These are phyloP conservation scores for Blastobotrys persicus DNA, from an alignment of 1,139 yeast species.

Conservation along the genomic window DNA sequence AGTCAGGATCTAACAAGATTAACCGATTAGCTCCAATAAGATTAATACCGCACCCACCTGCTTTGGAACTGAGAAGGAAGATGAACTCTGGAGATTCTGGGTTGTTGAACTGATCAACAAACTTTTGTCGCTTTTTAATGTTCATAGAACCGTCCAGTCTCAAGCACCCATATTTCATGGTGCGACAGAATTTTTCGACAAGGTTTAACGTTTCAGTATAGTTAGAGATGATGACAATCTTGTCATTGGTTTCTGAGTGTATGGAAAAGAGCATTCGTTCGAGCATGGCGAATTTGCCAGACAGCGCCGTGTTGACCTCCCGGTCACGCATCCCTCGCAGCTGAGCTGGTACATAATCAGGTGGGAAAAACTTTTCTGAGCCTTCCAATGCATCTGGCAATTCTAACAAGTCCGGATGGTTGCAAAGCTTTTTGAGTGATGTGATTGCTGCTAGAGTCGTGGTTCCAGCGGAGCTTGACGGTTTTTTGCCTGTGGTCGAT, in stretches of 20 bases:
- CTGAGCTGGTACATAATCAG: conserved; percentile 55
- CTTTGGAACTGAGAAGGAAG: conserved; percentile 86
- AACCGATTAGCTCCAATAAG: conserved; percentile 93
- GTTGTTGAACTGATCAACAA: conserved; percentile 87
- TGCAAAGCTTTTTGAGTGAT: conserved; percentile 80
- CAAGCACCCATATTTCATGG: conserved; percentile 69
- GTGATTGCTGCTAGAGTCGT: conserved; percentile 85
- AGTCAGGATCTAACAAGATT: conserved; percentile 89
- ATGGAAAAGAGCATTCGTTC: conserved; percentile 76
- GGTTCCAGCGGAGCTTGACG: conserved; percentile 45
- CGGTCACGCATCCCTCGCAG: conserved; percentile 54
- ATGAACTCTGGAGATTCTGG: conserved; percentile 88
- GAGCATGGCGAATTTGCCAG: conserved; percentile 56
- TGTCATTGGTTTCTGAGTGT: conserved; percentile 79
- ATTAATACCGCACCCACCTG: conserved; percentile 99
- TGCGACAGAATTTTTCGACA: conserved; percentile 81
- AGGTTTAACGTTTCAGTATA: conserved; percentile 92
- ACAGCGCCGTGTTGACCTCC: conserved; percentile 59
- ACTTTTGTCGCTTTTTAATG: conserved; percentile 86
- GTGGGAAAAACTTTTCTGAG: conserved; percentile 63
- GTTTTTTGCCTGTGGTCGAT: conserved; percentile 50
- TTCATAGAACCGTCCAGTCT: conserved; percentile 92
- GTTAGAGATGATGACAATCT: conserved; percentile 89
- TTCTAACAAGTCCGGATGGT: conserved; percentile 83
- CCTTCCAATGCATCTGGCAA: conserved; percentile 78